A percentile compares a stretch with the other conserved stretches of the same genome.
Evolutionary conservation across 345 rosid genomes (phyloP).

Genomic region (Angophora floribunda): DNA sequence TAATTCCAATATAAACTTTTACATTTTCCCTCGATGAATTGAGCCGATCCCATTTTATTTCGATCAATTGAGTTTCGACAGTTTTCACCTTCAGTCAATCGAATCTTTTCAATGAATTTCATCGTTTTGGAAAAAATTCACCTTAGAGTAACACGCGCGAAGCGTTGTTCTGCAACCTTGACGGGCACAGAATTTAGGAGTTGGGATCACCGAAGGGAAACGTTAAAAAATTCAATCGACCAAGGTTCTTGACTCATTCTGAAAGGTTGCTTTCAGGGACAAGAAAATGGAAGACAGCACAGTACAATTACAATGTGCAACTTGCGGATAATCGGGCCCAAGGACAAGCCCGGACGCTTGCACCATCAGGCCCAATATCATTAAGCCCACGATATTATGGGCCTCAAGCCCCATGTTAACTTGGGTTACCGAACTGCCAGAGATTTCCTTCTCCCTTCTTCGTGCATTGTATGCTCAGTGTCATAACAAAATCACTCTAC

Average conservation of each 20-base stretch:
- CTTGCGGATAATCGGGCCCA: neutral
- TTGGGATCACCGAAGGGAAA: neutral
- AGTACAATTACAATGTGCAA: neutral
- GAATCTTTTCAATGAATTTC: neutral
- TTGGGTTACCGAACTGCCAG: neutral
- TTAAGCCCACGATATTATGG: neutral
- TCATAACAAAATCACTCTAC: neutral
- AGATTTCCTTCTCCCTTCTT: neutral
- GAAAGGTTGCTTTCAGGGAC: neutral
- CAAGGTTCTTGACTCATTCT: neutral
- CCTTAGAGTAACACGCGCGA: neutral
- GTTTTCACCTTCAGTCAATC: neutral
- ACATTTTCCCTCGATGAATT: neutral
- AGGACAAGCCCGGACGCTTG: neutral
- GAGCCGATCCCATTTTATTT: neutral
- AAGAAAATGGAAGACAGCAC: neutral
- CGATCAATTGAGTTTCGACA: neutral
- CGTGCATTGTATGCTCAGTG: neutral
- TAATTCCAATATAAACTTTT: neutral
- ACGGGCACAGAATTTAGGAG: neutral
- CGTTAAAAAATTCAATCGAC: neutral
- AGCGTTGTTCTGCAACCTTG: neutral
- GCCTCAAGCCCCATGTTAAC: neutral
- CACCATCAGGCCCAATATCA: neutral
- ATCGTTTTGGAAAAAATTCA: rapidly evolving